phyloP scores from a whole-genome alignment of 768 basidiomycete species.

The Rhodotorula taiwanensis region DNA sequence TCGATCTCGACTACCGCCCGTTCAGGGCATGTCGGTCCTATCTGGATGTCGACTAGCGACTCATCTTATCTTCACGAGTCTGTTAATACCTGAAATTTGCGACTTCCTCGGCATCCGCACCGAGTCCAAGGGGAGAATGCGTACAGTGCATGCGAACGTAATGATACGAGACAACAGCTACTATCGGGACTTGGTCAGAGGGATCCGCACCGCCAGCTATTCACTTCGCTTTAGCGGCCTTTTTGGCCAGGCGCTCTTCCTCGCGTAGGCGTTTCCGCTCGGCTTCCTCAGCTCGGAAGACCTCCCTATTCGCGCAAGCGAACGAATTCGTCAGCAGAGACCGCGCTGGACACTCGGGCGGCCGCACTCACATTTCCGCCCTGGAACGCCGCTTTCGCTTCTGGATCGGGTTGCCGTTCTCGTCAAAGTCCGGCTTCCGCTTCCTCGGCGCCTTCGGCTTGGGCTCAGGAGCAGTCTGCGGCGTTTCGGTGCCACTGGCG shows the following conservation, averaged over 20 bases:
- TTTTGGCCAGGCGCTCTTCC: slow-evolving; percentile 14
- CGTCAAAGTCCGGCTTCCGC: slow-evolving; percentile 28
- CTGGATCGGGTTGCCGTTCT: slow-evolving; percentile 24
- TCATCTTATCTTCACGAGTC: too few relatives aligned
- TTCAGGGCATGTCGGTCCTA: too few relatives aligned
- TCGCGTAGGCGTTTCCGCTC: slow-evolving; percentile 17
- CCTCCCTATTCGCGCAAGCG: slow-evolving; percentile 7
- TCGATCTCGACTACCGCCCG: slow-evolving; percentile 5
- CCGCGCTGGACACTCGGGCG: background rate
- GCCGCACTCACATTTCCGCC: slow-evolving; percentile 19
- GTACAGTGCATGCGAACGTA: too few relatives aligned
- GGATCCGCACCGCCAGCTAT: background rate
- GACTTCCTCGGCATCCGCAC: too few relatives aligned
- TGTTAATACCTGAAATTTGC: too few relatives aligned
- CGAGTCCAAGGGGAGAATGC: too few relatives aligned
- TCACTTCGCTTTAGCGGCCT: slow-evolving; percentile 10
- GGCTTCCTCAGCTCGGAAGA: slow-evolving; percentile 21
- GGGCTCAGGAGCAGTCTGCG: background rate
- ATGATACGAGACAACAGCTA: background rate
- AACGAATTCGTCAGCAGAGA: background rate
- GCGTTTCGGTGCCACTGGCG: slow-evolving; percentile 12
- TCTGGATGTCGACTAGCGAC: too few relatives aligned
- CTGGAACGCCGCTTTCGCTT: slow-evolving; percentile 26
- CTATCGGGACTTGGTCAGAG: too few relatives aligned
- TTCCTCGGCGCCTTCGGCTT: slow-evolving; percentile 31